These are phyloP conservation scores for Tetrapisispora phaffii DNA, from an alignment of 805 yeast species.

Conservation along the genomic window DNA sequence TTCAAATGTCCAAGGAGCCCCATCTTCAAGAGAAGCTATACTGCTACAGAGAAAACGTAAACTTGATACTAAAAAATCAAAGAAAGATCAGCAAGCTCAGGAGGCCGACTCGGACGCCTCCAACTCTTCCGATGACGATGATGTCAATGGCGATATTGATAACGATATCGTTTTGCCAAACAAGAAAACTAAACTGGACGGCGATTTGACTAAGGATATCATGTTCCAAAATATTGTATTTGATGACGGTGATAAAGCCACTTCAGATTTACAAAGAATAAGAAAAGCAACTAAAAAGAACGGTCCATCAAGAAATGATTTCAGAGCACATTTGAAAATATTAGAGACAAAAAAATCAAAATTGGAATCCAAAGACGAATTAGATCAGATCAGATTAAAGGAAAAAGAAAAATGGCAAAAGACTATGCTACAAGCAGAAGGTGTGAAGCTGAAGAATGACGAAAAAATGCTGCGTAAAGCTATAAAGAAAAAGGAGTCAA, in stretches of 20 bases:
- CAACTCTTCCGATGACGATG: conserved; percentile 29
- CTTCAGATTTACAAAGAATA: conserved; percentile 55
- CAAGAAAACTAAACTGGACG: conserved; percentile 26
- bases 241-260: conserved; percentile 68
- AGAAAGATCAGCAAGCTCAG: conserved; percentile 34
- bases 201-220: conserved; percentile 29
- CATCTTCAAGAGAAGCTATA: conserved; percentile 73
- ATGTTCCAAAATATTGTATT: conserved; percentile 77
- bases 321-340: conserved; percentile 69
- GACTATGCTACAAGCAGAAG: conserved; percentile 80
- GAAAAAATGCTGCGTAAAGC: conserved; percentile 82
- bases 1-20: conserved; percentile 67
- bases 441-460: conserved; percentile 79
- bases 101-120: conserved; percentile 25
- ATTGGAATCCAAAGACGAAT: conserved; percentile 50
- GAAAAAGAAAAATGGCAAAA: conserved; percentile 80
- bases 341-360: conserved; percentile 66
- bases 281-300: conserved; percentile 48
- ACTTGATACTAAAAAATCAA: conserved; percentile 26
- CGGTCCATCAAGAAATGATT: conserved; percentile 80
- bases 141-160: conserved; percentile 17
- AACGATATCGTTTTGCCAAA: conserved; percentile 8
- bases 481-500: conserved; percentile 69
- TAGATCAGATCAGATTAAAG: conserved; percentile 43
- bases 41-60: conserved; percentile 52